Percentiles rank a stretch among this genome's conserved stretches.
Conservation (phyloP, 768 basidiomycete species). For the Xerocomus spinulosus region DNA sequence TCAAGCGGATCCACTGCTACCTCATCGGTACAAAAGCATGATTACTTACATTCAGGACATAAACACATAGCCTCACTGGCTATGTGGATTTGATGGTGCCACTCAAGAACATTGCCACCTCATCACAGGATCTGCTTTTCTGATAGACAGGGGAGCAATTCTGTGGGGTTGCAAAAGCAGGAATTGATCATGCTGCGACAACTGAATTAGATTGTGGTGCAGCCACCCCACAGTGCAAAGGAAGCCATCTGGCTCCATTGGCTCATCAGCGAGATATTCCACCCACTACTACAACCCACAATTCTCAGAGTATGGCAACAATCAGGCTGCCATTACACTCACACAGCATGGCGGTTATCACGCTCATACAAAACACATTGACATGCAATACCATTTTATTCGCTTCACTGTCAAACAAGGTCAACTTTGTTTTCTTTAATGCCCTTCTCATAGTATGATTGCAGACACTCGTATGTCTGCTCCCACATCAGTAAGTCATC, state of each 20-base stretch:
- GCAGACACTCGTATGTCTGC: background rate
- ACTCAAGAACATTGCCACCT: constrained; percentile 4
- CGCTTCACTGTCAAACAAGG: background rate
- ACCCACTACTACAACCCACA: background rate
- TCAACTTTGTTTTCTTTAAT: background rate
- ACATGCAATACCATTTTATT: background rate
- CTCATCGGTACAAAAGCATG: constrained; percentile 4
- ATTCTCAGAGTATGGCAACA: background rate
- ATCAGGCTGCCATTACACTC: background rate
- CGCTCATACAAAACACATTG: background rate
- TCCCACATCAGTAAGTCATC: no score
- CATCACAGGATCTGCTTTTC: background rate
- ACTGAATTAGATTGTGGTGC: background rate
- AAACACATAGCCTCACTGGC: background rate
- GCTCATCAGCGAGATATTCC: constrained; percentile 1
- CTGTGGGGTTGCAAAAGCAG: constrained; percentile 3
- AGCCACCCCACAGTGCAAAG: background rate
- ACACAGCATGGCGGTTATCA: background rate
- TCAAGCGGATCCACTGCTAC: constrained; percentile 11
- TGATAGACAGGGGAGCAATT: constrained; percentile 2
- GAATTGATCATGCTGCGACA: constrained; percentile 1
- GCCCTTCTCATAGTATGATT: background rate
- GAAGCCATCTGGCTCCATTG: constrained; percentile 1
- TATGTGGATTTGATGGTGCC: background rate
- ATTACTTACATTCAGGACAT: background rate